phyloP scores from a whole-genome alignment of 352 stramenopile species.

The Globisporangium orthogonon region DNA sequence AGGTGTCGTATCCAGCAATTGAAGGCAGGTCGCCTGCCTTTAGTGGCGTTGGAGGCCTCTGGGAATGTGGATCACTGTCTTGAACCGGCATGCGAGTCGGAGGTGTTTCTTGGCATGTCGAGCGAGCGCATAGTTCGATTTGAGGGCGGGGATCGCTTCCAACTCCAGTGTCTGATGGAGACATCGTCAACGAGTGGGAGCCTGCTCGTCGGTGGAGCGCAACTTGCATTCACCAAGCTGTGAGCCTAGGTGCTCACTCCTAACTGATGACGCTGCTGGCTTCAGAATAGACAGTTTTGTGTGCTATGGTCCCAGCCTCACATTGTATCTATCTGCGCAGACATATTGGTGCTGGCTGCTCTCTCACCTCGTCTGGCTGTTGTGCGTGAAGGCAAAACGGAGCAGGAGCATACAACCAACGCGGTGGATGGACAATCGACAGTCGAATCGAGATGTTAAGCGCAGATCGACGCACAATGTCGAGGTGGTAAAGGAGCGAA shows the following conservation, averaged over 20 bases:
- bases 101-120: conserved; percentile 41
- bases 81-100: conserved; percentile 23
- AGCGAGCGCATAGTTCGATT: conserved; percentile 28
- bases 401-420: too few relatives aligned
- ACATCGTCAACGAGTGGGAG: conserved; percentile 9
- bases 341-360: too few relatives aligned
- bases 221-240: conserved; percentile 33
- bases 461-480: too few relatives aligned
- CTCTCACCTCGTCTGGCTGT: too few relatives aligned
- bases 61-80: conserved; percentile 32
- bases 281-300: conserved; percentile 5
- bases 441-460: too few relatives aligned
- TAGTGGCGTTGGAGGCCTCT: conserved; percentile 27
- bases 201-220: conserved; percentile 32
- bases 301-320: too few relatives aligned
- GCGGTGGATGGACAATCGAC: too few relatives aligned
- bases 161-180: conserved; percentile 25
- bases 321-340: not conserved
- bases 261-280: not conserved
- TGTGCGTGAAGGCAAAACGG: too few relatives aligned
- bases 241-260: conserved; percentile 6
- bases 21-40: not conserved
- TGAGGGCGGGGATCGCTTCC: conserved; percentile 27
- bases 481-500: too few relatives aligned
- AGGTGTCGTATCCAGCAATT: conserved; percentile 39